Percentiles rank a stretch among this genome's conserved stretches.
Conservation (phyloP, 1,284 basidiomycete genomes). For the Moesziomyces antarcticus region DNA sequence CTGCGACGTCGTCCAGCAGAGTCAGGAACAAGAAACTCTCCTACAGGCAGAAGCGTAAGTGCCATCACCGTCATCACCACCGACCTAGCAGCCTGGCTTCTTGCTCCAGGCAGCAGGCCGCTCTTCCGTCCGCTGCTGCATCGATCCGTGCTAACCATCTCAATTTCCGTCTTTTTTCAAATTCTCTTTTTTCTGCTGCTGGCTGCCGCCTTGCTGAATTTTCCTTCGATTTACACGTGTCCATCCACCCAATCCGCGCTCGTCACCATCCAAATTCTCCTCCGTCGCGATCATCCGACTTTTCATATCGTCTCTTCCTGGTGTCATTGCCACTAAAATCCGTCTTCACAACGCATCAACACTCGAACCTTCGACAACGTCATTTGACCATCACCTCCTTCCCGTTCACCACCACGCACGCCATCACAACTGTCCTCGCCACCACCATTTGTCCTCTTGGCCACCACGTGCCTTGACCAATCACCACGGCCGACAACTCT, state of each 20-base stretch:
- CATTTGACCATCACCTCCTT: background rate
- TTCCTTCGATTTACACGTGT: too few species aligned
- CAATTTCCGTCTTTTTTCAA: conserved; percentile 2
- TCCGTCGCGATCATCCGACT: conserved; percentile 24
- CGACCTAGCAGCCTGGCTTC: background rate
- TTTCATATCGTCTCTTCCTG: conserved; percentile 16
- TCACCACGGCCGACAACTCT: background rate
- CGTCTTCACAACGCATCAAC: background rate
- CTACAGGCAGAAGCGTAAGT: conserved; percentile 60
- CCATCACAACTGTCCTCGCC: background rate
- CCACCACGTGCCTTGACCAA: background rate
- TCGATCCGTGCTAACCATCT: conserved; percentile 19
- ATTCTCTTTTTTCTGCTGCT: conserved; percentile 4
- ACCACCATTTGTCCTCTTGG: background rate
- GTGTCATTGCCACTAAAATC: conserved; percentile 11
- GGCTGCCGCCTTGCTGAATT: conserved; percentile 5
- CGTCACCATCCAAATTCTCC: conserved; percentile 13
- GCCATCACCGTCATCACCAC: background rate
- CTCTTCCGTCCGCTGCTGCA: background rate
- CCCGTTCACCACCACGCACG: background rate
- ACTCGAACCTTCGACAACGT: background rate
- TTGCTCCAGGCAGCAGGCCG: background rate
- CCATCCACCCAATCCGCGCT: conserved; percentile 1
- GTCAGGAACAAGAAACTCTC: conserved; percentile 62
- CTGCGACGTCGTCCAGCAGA: conserved; percentile 58